Evolutionary conservation across 1,284 basidiomycete genomes (phyloP).

Genomic region (Puccinia polysora): DNA sequence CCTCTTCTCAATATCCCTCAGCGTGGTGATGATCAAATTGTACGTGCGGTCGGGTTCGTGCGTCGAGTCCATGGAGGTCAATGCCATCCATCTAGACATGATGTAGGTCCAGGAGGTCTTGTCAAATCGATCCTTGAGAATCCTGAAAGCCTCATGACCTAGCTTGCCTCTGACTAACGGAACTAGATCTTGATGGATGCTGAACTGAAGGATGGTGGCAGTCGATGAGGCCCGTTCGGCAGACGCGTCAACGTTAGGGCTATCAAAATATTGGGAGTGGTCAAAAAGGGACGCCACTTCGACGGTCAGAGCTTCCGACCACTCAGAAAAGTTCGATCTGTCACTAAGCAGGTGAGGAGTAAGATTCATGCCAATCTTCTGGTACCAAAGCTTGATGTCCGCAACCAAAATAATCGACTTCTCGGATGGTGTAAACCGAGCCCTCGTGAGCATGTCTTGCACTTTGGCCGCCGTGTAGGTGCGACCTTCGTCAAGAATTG

Average conservation of each 20-base stretch:
- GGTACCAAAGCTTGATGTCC: too few relatives aligned
- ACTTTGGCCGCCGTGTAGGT: too few relatives aligned
- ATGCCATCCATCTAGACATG: neutral
- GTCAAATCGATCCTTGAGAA: neutral
- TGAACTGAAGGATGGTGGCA: neutral
- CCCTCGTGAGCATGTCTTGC: too few relatives aligned
- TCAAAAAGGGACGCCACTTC: neutral
- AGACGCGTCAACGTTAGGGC: neutral
- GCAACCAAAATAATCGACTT: too few relatives aligned
- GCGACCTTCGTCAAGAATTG: too few relatives aligned
- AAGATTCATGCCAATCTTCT: neutral
- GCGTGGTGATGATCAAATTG: neutral
- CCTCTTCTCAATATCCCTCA: neutral
- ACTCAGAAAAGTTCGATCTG: neutral
- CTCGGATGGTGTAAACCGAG: too few relatives aligned
- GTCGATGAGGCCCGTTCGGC: neutral
- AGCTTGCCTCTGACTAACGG: neutral
- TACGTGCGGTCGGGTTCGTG: neutral
- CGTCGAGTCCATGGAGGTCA: neutral
- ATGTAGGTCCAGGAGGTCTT: neutral
- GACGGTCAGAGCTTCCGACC: neutral
- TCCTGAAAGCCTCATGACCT: neutral
- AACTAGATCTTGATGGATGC: neutral
- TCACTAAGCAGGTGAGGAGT: neutral
- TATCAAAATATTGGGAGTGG: neutral